Base-by-base conservation (phyloP, 768 basidiomycete genomes). In the Trametes elegans region DNA sequence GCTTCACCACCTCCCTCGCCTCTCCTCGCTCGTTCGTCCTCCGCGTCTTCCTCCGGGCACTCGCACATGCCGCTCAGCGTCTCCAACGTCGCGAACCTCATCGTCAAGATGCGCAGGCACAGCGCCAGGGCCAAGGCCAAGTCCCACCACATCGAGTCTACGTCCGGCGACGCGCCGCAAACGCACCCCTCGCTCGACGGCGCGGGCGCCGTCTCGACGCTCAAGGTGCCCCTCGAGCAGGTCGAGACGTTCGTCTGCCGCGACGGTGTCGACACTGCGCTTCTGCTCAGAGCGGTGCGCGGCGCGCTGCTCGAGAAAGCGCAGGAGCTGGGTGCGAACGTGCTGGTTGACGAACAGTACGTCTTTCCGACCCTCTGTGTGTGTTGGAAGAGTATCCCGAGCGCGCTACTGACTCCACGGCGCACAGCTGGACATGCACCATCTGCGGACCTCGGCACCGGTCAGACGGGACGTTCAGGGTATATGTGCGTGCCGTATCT, bases 261-360 rank as follows among this genome's bases (percentile, higher is more conserved):
- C 3, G 83, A 79, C 41, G 87, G 79, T 2, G 87, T 90, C 28
- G 84, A 87, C 62, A 74, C 80, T 31, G 63, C 68, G 19, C 79
- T 77, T 50, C 73, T 90, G 13, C 70, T 90, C 44, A 71, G 84
- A 11, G 79, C 76, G 5, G 79, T 83, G 26, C 76, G 85, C 42
- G 68, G 71, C 2, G 69, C 71, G 36, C 66, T 88, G 51, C 62
- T 84, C 47, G 77, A 82, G 55, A 72, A 74, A 50, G 81, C 81
- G 14, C 70, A 74, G 48, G 59, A 64, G 8, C 59, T 79, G 18
- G 84, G 81, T 14, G 83, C 77, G 3, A 84, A 83, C 61, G 81
- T 80, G 1, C 74, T 90, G 49, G 78, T 84, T 3, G 81, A 89
- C 36, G 88, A 90, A 65, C 75, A 79, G 88, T 89, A 64, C 41